These are phyloP conservation scores for Leptomonas seymouri DNA, from an alignment of 208 protist genomes.

Conservation along the genomic window DNA sequence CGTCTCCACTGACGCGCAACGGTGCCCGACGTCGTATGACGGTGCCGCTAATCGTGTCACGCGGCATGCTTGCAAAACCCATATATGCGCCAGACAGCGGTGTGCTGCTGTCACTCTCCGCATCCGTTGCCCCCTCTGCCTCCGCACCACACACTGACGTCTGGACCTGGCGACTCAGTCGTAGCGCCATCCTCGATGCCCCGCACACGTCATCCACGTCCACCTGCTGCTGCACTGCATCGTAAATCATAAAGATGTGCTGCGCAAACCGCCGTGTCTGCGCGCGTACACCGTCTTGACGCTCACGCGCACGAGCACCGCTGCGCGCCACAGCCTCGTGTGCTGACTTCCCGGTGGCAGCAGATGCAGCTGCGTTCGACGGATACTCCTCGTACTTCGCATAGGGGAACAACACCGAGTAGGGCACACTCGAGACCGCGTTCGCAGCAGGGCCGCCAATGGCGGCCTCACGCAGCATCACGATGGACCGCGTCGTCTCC, in stretches of 20 bases:
- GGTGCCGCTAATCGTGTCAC: not conserved
- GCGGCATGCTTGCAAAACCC: not conserved
- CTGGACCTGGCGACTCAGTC: not conserved
- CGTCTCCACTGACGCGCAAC: not conserved
- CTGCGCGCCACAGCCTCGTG: not conserved
- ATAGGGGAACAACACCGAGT: conserved; percentile 60
- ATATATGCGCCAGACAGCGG: not conserved
- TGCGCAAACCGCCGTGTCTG: conserved; percentile 16
- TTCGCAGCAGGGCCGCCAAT: not conserved
- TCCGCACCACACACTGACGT: too few relatives aligned
- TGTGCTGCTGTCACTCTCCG: not conserved
- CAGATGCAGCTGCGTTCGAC: not conserved
- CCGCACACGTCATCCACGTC: conserved; percentile 31
- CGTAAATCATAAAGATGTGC: conserved; percentile 25
- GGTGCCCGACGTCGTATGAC: conserved; percentile 1
- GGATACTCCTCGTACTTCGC: conserved; percentile 16
- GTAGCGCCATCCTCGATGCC: conserved; percentile 20
- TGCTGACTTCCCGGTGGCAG: not conserved
- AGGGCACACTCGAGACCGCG: conserved; percentile 24
- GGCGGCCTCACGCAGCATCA: conserved; percentile 18
- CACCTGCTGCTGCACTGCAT: conserved; percentile 17
- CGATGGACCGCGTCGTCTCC: conserved; percentile 19
- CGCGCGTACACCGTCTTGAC: conserved; percentile 19
- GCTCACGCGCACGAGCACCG: conserved; percentile 27
- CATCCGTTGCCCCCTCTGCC: not conserved